Percentiles rank a stretch among this genome's conserved stretches.
These are phyloP conservation scores for Annulohypoxylon bovei DNA, from an alignment of 495 filamentous ascomycete genomes.

Conservation along the genomic window DNA sequence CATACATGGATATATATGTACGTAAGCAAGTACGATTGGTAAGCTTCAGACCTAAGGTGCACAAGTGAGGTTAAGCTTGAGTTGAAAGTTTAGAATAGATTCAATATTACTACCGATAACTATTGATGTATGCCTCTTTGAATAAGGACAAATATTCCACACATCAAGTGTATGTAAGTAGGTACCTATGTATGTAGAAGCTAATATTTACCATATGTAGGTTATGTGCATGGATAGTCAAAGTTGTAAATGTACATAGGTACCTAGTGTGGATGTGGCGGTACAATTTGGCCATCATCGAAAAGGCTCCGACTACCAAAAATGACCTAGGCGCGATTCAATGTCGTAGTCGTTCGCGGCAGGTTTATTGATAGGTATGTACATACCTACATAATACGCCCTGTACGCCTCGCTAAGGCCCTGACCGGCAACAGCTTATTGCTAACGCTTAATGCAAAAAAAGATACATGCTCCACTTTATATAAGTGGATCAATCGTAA, in stretches of 20 bases:
- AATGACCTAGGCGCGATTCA: not conserved
- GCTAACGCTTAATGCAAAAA: no score
- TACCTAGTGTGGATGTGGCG: conserved; percentile 16
- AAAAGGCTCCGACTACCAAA: not conserved
- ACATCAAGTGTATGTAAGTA: not conserved
- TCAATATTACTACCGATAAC: conserved; percentile 30
- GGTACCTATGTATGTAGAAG: not conserved
- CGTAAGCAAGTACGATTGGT: conserved; percentile 2
- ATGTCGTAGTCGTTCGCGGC: not conserved
- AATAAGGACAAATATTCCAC: conserved; percentile 3
- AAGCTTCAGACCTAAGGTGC: not conserved
- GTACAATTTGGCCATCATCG: conserved; percentile 15
- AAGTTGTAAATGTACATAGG: not conserved
- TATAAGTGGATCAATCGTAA: no score
- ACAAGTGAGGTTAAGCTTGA: not conserved
- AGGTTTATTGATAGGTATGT: no score
- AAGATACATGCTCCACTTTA: no score
- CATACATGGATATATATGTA: no score
- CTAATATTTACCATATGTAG: not conserved
- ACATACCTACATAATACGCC: no score
- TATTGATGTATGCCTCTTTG: not conserved
- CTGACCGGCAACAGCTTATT: no score
- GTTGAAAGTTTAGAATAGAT: not conserved
- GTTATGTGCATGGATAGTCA: not conserved
- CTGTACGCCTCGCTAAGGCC: not conserved